Evolutionary conservation across 1,284 basidiomycete genomes (phyloP), one percentile per base, ranked within the genome.

Genomic region (Puccinia triticina): DNA sequence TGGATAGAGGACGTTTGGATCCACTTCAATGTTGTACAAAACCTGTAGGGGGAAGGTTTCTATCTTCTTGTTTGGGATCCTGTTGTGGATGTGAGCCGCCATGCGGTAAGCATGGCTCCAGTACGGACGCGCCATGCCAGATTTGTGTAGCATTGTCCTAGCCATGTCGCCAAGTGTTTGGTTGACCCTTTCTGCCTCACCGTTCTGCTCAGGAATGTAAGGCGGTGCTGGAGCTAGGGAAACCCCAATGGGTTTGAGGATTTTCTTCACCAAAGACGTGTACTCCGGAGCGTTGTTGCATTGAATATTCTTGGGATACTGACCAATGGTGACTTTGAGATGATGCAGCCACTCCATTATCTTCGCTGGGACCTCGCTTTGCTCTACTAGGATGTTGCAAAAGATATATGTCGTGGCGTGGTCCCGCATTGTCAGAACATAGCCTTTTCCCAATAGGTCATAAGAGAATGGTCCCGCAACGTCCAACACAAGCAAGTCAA

Each of bases 91-190:
- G n/a, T n/a, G n/a, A n/a, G n/a, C n/a, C n/a, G n/a, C n/a, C n/a
- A n/a, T n/a, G n/a, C n/a, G n/a, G n/a, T n/a, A n/a, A n/a, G n/a
- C n/a, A n/a, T 1, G 46, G 5, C 12, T 8, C 75, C 75, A 77
- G 1, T n/a, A 66, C 5, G 40, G 1, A 18, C 29, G 32, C 0
- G 75, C 59, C 12, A 77, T 8, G 0, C 29, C 29, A 32, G n/a
- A 29, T 2, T 57, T 21, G 12, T 61, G 37, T 34, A 77, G 59
- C 57, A 77, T 77, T 18, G 40, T 77, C 2, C 75, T 1, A 1
- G 57, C 75, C 57, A 71, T 71, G 14, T 79, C 66, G 0, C 77
- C 66, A n/a, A 79, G 12, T 1, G 43, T n/a, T n/a, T n/a, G n/a
- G n/a, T n/a, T n/a, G n/a, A n/a, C n/a, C n/a, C n/a, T n/a, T n/a